A percentile compares a stretch with the other conserved stretches of the same genome.
These are phyloP conservation scores for Trichosporon ovoides DNA, from an alignment of 1,284 basidiomycete species.

Conservation along the genomic window DNA sequence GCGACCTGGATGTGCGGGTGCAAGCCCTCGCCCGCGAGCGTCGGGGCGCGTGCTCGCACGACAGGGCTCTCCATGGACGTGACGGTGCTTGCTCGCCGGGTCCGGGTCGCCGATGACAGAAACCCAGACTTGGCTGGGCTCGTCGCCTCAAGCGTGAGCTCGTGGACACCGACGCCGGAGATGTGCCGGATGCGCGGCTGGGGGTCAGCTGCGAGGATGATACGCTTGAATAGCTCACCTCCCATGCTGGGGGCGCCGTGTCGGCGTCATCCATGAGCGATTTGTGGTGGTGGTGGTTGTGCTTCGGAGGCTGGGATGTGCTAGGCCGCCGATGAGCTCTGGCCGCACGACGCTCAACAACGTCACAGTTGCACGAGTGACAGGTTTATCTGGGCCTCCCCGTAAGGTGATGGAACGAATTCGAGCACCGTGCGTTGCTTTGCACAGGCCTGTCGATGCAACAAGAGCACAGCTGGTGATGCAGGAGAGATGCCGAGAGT, in stretches of 20 bases:
- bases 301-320: neutral
- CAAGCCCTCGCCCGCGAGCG: constrained; percentile 40
- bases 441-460: neutral
- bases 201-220: neutral
- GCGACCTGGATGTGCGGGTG: constrained; percentile 4
- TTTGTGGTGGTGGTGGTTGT: neutral
- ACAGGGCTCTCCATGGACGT: neutral
- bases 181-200: constrained; percentile 40
- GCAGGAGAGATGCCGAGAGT: neutral
- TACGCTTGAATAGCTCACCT: neutral
- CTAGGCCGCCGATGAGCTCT: neutral
- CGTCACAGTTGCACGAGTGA: neutral
- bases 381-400: neutral
- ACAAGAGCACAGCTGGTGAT: neutral
- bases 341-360: neutral
- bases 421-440: neutral
- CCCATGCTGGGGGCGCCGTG: constrained; percentile 7
- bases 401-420: neutral
- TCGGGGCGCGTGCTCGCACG: constrained; percentile 30
- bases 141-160: constrained; percentile 28
- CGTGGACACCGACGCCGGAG: constrained; percentile 39
- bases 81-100: constrained; percentile 1
- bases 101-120: constrained; percentile 9
- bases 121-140: constrained; percentile 2
- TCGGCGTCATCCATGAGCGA: constrained; percentile 6